phyloP scores from a whole-genome alignment of 495 filamentous ascomycete species.

The Penicillium desertorum region DNA sequence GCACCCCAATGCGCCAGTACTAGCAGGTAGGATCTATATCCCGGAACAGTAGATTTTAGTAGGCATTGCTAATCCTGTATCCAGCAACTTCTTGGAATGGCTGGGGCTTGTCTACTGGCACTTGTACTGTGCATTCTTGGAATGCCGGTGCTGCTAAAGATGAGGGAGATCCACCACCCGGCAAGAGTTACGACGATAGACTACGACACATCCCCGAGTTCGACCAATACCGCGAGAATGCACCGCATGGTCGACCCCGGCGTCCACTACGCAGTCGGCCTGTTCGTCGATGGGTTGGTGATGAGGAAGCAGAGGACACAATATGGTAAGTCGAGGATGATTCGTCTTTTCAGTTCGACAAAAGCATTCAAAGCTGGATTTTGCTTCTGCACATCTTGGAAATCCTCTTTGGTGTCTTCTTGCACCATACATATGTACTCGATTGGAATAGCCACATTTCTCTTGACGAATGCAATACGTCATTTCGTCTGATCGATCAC shows the following conservation, averaged over 20 bases:
- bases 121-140: constrained; percentile 74
- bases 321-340: constrained; percentile 13
- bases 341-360: neutral
- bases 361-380: neutral
- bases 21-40: constrained; percentile 66
- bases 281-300: constrained; percentile 20
- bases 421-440: neutral
- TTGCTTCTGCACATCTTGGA: neutral
- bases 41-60: neutral
- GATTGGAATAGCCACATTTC: neutral
- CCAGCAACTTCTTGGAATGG: constrained; percentile 80
- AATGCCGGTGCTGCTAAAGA: constrained; percentile 63
- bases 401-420: neutral
- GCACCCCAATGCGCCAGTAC: constrained; percentile 86
- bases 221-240: constrained; percentile 27
- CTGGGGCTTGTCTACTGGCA: constrained; percentile 64
- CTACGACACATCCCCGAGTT: constrained; percentile 34
- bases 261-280: constrained; percentile 28
- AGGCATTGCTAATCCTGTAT: constrained; percentile 2
- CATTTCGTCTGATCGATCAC: neutral
- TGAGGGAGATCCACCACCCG: constrained; percentile 64
- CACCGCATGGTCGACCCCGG: constrained; percentile 14
- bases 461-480: neutral
- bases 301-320: constrained; percentile 18
- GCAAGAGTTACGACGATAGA: constrained; percentile 59